phyloP scores from a whole-genome alignment of 2,329 filamentous ascomycete genomes.

The Chlorencoelia australis region DNA sequence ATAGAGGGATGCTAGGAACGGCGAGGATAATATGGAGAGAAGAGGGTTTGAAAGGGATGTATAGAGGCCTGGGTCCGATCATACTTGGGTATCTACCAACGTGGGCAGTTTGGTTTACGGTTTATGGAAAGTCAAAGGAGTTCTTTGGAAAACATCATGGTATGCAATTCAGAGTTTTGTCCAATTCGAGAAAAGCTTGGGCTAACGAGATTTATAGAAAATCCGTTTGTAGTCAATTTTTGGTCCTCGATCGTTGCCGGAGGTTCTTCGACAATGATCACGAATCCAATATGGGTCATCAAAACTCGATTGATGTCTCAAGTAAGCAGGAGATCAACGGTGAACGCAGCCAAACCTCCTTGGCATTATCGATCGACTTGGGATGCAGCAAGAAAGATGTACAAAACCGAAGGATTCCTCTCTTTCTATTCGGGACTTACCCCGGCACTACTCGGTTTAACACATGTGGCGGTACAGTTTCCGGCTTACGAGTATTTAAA shows the following conservation, averaged over 20 bases:
- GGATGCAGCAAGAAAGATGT: slow-evolving; percentile 95
- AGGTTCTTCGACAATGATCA: slow-evolving; percentile 84
- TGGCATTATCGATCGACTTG: slow-evolving; percentile 89
- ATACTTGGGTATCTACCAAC: slow-evolving; percentile 92
- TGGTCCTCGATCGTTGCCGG: slow-evolving; percentile 88
- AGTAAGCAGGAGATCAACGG: slow-evolving; percentile 47
- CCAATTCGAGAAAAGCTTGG: slow-evolving; percentile 4
- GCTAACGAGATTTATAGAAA: slow-evolving; percentile 40
- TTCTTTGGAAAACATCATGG: slow-evolving; percentile 58
- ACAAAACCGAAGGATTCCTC: slow-evolving; percentile 71
- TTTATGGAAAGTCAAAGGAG: slow-evolving; percentile 83
- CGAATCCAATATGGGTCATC: slow-evolving; percentile 99
- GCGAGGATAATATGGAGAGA: slow-evolving; percentile 76
- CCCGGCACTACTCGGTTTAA: slow-evolving; percentile 81
- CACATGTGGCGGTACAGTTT: slow-evolving; percentile 95
- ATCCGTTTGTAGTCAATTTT: slow-evolving; percentile 68
- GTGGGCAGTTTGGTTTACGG: slow-evolving; percentile 96
- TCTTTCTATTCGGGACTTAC: slow-evolving; percentile 95
- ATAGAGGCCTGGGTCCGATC: slow-evolving; percentile 88
- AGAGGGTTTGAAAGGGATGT: slow-evolving; percentile 83
- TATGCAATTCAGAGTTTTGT: too few species aligned
- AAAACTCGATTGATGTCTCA: slow-evolving; percentile 98
- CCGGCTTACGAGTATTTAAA: slow-evolving; percentile 93
- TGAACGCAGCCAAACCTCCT: slow-evolving; percentile 48
- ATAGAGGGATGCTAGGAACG: slow-evolving; percentile 80